Percentiles rank a stretch among this genome's conserved stretches.
These are phyloP conservation scores for Davidsoniella virescens DNA, from an alignment of 2,329 filamentous ascomycete genomes.

Conservation along the genomic window DNA sequence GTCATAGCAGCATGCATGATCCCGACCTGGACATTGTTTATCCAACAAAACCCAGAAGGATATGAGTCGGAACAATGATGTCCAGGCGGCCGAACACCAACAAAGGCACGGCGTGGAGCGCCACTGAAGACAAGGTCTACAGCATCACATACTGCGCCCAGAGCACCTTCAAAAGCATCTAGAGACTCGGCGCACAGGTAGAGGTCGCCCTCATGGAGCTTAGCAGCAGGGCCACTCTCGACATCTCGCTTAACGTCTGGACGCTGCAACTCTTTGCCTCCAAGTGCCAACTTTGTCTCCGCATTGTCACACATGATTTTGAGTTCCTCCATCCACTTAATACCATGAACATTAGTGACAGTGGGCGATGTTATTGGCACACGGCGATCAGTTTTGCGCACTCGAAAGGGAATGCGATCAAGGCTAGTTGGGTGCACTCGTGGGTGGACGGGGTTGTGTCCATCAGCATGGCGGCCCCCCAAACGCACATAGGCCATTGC, in stretches of 20 bases:
- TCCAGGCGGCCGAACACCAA: slow-evolving; percentile 80
- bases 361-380: slow-evolving; percentile 56
- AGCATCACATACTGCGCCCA: slow-evolving; percentile 87
- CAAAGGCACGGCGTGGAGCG: slow-evolving; percentile 61
- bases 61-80: slow-evolving; percentile 85
- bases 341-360: slow-evolving; percentile 82
- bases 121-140: slow-evolving; percentile 65
- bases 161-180: slow-evolving; percentile 72
- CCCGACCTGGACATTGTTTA: slow-evolving; percentile 95
- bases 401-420: slow-evolving; percentile 59
- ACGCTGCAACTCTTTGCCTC: slow-evolving; percentile 61
- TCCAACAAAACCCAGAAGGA: slow-evolving; percentile 94
- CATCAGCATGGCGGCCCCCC: slow-evolving; percentile 61
- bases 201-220: slow-evolving; percentile 75
- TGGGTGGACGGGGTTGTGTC: slow-evolving; percentile 50
- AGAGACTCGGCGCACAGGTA: slow-evolving; percentile 81
- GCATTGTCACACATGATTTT: slow-evolving; percentile 70
- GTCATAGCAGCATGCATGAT: slow-evolving; percentile 77
- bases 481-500: slow-evolving; percentile 82
- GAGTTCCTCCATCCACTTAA: slow-evolving; percentile 85
- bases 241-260: slow-evolving; percentile 41
- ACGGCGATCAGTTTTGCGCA: slow-evolving; percentile 60
- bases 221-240: slow-evolving; percentile 27
- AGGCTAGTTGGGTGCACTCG: slow-evolving; percentile 36
- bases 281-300: slow-evolving; percentile 58